Conservation (phyloP, 1,139 yeast genomes). For the Taphrina sp. region DNA sequence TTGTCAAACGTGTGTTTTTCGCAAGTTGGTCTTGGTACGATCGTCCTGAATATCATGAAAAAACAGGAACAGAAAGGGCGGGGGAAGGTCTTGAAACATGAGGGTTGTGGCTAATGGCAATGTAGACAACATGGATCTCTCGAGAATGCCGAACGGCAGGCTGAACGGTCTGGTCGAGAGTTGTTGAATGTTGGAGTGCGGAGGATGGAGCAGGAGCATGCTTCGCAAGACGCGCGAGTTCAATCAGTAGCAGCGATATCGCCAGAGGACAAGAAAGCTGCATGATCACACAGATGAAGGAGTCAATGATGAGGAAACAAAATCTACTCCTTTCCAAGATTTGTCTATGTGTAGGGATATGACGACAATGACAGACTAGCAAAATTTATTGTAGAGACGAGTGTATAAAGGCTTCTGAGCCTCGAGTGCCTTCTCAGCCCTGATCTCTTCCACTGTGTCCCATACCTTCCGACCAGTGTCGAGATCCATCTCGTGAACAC, state of each 20-base stretch:
- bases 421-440: slow-evolving; percentile 3
- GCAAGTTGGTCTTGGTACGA: too few species aligned
- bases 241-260: slow-evolving; percentile 8
- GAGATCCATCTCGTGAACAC: slow-evolving; percentile 13
- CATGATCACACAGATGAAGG: too few species aligned
- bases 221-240: slow-evolving; percentile 9
- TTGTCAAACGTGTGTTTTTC: too few species aligned
- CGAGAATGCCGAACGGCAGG: slow-evolving; percentile 7
- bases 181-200: slow-evolving; percentile 15
- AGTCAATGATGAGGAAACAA: too few species aligned
- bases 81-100: too few species aligned
- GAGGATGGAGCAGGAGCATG: slow-evolving; percentile 10
- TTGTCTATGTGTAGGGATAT: too few species aligned
- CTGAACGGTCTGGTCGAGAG: slow-evolving; percentile 2
- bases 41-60: too few species aligned
- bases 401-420: background rate
- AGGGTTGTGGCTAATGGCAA: too few species aligned
- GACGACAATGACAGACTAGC: background rate
- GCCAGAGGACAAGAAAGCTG: background rate
- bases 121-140: slow-evolving; percentile 7
- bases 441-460: slow-evolving; percentile 15
- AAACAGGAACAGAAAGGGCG: too few species aligned
- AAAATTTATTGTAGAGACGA: slow-evolving; percentile 9
- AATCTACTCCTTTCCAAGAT: too few species aligned
- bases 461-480: slow-evolving; percentile 15